Conservation (phyloP, 2,329 filamentous ascomycete genomes). For the Lecanicillium sp. region DNA sequence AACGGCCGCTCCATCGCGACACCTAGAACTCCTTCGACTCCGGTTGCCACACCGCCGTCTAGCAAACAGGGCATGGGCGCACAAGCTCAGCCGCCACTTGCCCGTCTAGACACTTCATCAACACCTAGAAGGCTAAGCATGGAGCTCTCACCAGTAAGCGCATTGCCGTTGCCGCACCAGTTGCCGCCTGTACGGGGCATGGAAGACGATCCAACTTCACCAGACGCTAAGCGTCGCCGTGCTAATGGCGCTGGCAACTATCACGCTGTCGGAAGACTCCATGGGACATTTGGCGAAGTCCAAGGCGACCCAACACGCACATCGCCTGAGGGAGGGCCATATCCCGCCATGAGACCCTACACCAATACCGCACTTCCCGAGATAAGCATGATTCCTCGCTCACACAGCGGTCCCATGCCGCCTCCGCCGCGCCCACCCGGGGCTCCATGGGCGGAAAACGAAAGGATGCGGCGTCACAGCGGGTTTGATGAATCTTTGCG, state of each 20-base stretch:
- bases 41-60: conserved; percentile 29
- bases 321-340: conserved; percentile 14
- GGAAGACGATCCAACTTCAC: conserved; percentile 33
- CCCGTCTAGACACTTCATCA: conserved; percentile 17
- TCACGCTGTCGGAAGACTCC: conserved; percentile 16
- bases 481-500: conserved; percentile 47
- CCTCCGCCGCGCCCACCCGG: conserved; percentile 43
- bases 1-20: conserved; percentile 60
- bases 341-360: conserved; percentile 14
- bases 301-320: conserved; percentile 12
- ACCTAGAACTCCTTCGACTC: conserved; percentile 49
- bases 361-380: conserved; percentile 20
- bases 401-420: conserved; percentile 37
- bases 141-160: conserved; percentile 16
- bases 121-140: conserved; percentile 20
- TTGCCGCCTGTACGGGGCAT: conserved; percentile 16
- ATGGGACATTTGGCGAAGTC: conserved; percentile 9
- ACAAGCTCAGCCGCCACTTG: conserved; percentile 12
- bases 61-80: conserved; percentile 16
- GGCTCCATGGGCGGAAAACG: conserved; percentile 21
- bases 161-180: conserved; percentile 15
- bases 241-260: conserved; percentile 37
- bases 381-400: conserved; percentile 20
- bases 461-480: conserved; percentile 30
- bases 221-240: conserved; percentile 56